phyloP scores from a whole-genome alignment of 305 asterid genomes.

The Fraxinus platypoda region DNA sequence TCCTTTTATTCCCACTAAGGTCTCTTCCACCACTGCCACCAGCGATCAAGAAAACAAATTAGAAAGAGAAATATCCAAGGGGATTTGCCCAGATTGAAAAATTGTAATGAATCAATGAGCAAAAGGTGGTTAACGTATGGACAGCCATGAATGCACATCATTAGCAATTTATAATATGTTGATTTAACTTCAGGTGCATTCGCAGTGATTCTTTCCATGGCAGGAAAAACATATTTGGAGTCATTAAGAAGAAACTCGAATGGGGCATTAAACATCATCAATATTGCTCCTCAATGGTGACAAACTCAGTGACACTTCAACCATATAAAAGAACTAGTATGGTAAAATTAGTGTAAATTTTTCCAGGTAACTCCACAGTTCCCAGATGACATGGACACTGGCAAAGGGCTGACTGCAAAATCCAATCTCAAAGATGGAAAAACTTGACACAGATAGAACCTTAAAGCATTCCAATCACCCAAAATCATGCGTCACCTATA shows the following conservation, averaged over 20 bases:
- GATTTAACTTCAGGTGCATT: not conserved
- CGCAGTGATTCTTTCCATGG: not conserved
- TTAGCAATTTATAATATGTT: not conserved
- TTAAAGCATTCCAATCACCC: not conserved
- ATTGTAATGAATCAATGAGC: not conserved
- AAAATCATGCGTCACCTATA: not conserved
- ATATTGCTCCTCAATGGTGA: not conserved
- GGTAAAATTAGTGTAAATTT: not conserved
- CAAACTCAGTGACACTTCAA: not conserved
- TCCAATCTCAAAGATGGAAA: not conserved
- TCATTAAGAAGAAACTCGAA: not conserved
- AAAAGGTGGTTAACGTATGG: not conserved
- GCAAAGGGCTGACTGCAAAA: not conserved
- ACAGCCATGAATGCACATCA: not conserved
- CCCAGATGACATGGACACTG: not conserved
- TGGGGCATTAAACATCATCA: not conserved
- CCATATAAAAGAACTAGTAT: not conserved
- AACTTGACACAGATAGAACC: not conserved
- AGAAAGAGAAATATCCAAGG: constrained; percentile 1
- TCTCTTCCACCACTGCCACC: constrained; percentile 87
- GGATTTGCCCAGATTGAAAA: not conserved
- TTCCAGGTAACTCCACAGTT: not conserved
- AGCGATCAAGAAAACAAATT: constrained; percentile 25
- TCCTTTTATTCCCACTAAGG: constrained; percentile 82
- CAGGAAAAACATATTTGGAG: not conserved